These are phyloP conservation scores for Eutypa lata DNA, from an alignment of 2,329 filamentous ascomycete genomes.

Conservation along the genomic window DNA sequence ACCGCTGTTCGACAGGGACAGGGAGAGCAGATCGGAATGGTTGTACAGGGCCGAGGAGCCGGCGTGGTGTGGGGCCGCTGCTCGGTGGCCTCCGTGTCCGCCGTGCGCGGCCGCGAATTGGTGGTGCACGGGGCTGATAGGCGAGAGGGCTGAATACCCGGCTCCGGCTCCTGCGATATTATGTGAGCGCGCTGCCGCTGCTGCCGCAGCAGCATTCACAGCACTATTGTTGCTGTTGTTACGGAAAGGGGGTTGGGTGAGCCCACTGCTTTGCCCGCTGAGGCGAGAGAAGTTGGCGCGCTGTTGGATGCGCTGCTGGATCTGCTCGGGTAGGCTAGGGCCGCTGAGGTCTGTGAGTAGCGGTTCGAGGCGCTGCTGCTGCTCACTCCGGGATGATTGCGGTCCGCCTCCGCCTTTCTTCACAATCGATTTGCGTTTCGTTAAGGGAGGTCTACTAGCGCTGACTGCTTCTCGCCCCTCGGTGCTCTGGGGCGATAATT, in stretches of 20 bases:
- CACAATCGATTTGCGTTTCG: conserved; percentile 37
- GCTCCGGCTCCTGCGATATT: conserved; percentile 20
- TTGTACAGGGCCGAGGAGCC: conserved; percentile 39
- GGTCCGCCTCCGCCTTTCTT: conserved; percentile 32
- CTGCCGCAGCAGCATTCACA: conserved; percentile 16
- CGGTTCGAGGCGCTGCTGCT: conserved; percentile 34
- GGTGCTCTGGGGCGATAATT: conserved; percentile 59
- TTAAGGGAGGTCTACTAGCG: conserved; percentile 17
- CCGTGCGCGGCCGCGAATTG: conserved; percentile 5
- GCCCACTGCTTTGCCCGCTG: conserved; percentile 38
- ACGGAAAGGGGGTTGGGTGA: conserved; percentile 37
- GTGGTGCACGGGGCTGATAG: conserved; percentile 47
- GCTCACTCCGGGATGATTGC: conserved; percentile 28
- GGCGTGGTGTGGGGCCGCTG: conserved; percentile 24
- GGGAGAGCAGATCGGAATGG: conserved; percentile 47
- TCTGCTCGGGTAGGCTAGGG: conserved; percentile 28
- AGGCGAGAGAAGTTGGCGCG: conserved; percentile 39
- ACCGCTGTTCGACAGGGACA: conserved; percentile 47
- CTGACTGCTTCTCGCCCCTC: conserved; percentile 39
- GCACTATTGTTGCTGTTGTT: neutral
- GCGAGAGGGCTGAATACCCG: conserved; percentile 47
- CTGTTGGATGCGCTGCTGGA: conserved; percentile 33
- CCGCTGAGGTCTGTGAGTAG: conserved; percentile 34
- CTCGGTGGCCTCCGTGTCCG: conserved; percentile 19
- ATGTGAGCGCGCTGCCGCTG: conserved; percentile 37